phyloP scores from a whole-genome alignment of 192 early-diverging fungal species.

The Backusella australiensis region DNA sequence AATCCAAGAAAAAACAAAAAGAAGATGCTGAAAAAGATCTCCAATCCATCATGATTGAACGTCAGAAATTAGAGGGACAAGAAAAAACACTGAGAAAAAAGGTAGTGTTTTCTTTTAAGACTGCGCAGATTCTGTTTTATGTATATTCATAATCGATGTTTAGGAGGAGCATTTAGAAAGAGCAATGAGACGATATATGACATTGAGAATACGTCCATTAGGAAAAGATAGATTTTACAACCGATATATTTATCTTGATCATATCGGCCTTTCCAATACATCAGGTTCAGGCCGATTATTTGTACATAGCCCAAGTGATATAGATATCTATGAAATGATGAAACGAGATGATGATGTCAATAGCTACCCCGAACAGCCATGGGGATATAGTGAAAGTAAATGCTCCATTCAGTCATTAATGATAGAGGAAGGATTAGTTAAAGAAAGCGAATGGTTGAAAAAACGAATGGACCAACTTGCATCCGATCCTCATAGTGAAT shows the following conservation, averaged over 20 bases:
- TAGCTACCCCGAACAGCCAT: background rate
- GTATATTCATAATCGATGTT: background rate
- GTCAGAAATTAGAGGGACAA: conserved; percentile 48
- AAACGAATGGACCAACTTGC: conserved; percentile 5
- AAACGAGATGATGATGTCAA: conserved; percentile 21
- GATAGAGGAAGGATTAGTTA: conserved; percentile 26
- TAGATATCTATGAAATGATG: conserved; percentile 51
- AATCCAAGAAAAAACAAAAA: conserved; percentile 41
- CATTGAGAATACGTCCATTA: conserved; percentile 66
- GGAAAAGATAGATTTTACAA: conserved; percentile 84
- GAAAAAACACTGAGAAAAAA: conserved; percentile 47
- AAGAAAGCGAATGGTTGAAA: conserved; percentile 30
- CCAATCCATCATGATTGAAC: conserved; percentile 12
- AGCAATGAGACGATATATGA: conserved; percentile 57
- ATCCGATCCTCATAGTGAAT: background rate
- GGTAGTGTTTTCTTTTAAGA: background rate
- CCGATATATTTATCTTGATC: conserved; percentile 88
- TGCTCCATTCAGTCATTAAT: conserved; percentile 10
- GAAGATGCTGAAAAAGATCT: conserved; percentile 36
- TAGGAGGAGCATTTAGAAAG: conserved; percentile 68
- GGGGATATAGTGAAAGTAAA: conserved; percentile 26
- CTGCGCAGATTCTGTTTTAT: background rate
- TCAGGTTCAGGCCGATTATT: conserved; percentile 55
- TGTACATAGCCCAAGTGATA: conserved; percentile 46
- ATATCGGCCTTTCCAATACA: conserved; percentile 52